These are phyloP conservation scores for Nitzschia inconspicua DNA, from an alignment of 108 stramenopile genomes.

Conservation along the genomic window DNA sequence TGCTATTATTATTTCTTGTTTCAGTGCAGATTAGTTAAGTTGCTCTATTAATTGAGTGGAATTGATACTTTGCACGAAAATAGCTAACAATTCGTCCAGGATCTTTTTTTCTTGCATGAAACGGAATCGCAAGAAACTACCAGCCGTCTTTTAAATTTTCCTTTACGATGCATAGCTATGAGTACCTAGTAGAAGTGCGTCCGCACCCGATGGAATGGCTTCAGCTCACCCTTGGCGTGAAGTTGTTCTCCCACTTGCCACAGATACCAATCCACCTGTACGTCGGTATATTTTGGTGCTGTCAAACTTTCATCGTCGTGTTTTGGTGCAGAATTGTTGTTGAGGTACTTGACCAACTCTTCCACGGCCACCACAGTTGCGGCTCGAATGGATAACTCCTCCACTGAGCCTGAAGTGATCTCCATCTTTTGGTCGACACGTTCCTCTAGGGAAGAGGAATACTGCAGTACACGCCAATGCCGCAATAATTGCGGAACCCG, in stretches of 20 bases:
- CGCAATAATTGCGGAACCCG: slow-evolving; percentile 89
- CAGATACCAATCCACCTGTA: slow-evolving; percentile 85
- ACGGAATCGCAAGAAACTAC: no score
- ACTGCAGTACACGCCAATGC: slow-evolving; percentile 61
- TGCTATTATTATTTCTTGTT: no score
- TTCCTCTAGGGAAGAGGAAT: slow-evolving; percentile 42
- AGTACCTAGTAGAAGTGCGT: slow-evolving; percentile 84
- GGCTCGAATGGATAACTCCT: slow-evolving; percentile 86
- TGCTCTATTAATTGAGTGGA: no score
- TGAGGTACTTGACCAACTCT: slow-evolving; percentile 54
- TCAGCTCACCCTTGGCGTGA: slow-evolving; percentile 51
- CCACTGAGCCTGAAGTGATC: slow-evolving; percentile 45
- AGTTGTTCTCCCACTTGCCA: slow-evolving; percentile 83
- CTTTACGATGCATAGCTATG: no score
- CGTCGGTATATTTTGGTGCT: slow-evolving; percentile 49
- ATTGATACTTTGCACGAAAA: no score
- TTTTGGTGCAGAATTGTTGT: slow-evolving; percentile 14
- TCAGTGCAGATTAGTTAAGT: no score
- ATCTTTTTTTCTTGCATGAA: no score
- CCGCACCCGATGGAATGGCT: slow-evolving; percentile 70
- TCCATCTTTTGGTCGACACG: slow-evolving; percentile 56
- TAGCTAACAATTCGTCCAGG: no score
- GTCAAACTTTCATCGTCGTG: neutral
- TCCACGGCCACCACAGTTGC: slow-evolving; percentile 88
- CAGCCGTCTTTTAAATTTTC: no score